A percentile compares a stretch with the other conserved stretches of the same genome.
Evolutionary conservation across 202 grass and related monocot genomes (phyloP).

Genomic region (Musa balbisiana): DNA sequence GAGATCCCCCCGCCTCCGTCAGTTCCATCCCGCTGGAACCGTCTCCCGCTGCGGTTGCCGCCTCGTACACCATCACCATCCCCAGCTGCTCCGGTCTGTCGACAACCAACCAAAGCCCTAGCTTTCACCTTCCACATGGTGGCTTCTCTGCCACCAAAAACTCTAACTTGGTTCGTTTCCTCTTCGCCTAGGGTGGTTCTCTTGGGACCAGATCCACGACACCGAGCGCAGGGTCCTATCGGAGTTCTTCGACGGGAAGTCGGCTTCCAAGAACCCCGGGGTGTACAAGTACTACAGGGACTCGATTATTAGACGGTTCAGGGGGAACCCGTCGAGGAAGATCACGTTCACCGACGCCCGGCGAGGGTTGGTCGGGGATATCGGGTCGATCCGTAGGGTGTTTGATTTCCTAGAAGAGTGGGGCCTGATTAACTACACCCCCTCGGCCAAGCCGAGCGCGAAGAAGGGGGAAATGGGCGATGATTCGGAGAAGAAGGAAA

Average conservation of each 20-base stretch:
- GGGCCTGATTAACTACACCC: constrained; percentile 88
- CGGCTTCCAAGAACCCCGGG: constrained; percentile 34
- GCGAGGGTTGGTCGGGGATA: constrained; percentile 54
- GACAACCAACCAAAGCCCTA: not conserved
- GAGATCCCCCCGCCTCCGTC: constrained; percentile 11
- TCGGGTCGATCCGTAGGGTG: constrained; percentile 60
- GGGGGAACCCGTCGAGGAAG: constrained; percentile 49
- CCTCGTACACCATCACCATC: constrained; percentile 53
- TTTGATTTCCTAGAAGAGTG: constrained; percentile 95
- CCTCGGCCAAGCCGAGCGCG: constrained; percentile 18
- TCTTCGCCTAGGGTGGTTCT: constrained; percentile 73
- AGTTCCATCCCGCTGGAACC: constrained; percentile 4
- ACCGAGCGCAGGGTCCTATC: constrained; percentile 76
- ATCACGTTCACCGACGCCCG: constrained; percentile 73
- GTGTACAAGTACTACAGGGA: constrained; percentile 91
- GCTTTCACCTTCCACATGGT: not conserved
- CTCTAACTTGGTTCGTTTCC: constrained; percentile 8
- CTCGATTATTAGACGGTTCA: constrained; percentile 60
- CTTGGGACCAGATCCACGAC: constrained; percentile 62
- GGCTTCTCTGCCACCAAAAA: not conserved
- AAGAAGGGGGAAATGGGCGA: constrained; percentile 41
- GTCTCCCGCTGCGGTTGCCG: constrained; percentile 10
- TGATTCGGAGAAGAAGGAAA: constrained; percentile 21
- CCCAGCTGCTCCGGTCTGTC: constrained; percentile 80
- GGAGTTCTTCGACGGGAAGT: constrained; percentile 73